Evolutionary conservation across 805 yeast genomes (phyloP), one percentile per base, ranked within the genome.

Genomic region (Candida xyloterini): DNA sequence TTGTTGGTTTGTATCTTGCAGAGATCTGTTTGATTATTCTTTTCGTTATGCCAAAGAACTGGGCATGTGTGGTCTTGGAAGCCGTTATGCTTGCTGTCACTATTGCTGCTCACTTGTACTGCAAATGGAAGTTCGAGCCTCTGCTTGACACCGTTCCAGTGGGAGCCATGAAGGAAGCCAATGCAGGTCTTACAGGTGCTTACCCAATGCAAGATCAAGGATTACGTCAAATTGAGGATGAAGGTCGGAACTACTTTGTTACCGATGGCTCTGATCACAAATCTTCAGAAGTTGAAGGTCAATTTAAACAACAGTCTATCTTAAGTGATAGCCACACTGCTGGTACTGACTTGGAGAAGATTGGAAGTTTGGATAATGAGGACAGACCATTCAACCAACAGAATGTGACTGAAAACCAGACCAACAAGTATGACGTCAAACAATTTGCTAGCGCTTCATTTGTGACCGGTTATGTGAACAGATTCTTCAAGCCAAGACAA

Each of bases 51-150:
- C 75, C 78, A 31, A 82, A 85, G 67, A 71, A 82, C 48, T 85
- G 91, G 91, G 87, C 84, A 15, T 78, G 82, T 51, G 78, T 84
- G 48, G 93, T 70, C 3, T 65, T 85, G 40, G 90, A 84, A 60
- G 82, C 68, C 40, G 70, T 78, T n/a, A 61, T 73, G 45, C 50
- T 82, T 11, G 76, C 58, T n/a, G 74, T 66, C 30, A 81, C 91
- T 10, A 81, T 76, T 21, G 58, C 63, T 15, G 65, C 74, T 22
- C 91, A 84, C 55, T 44, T 84, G 22, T 81, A 70, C 58, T 66
- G 77, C 54, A 78, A 77, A 56, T 60, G 71, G 60, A 73, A 60
- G 46, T 83, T 82, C 60, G 71, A 78, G 34, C 81, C 87, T 24
- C 59, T 84, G 43, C 66, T 79, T 39, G 88, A 84, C 38, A 63